Base-by-base conservation (phyloP, 2,329 filamentous ascomycete genomes). In the Pezicula rhizophila region DNA sequence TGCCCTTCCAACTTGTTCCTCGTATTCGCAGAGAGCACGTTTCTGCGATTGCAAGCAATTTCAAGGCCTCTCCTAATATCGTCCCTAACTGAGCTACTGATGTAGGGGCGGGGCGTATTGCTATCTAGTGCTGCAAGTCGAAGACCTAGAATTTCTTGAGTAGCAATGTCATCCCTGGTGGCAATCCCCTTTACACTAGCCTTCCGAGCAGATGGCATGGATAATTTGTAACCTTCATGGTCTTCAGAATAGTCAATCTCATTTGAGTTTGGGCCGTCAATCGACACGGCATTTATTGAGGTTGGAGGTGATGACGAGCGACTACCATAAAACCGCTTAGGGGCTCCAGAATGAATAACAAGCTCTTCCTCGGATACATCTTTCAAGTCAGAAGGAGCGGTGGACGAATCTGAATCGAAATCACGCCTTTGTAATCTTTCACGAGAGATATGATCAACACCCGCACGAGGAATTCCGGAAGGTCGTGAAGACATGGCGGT, bases 1-100 rank as follows among this genome's bases (percentile, higher is more conserved):
- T 18, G 14, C n/a, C 34, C 34, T 18, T 37, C 8, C 15, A 48
- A 37, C 7, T 41, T 14, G n/a, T 31, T 43, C 25, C 25, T 33
- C 17, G 20, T 46, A 35, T 31, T 40, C 17, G 45, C 12, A 15
- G 34, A 46, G 26, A 41, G 25, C 25, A 40, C 15, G 14, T 31
- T 23, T 25, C 17, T 23, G 38, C n/a, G 47, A 11, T 14, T n/a
- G 17, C 33, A 34, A n/a, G 35, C 28, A 18, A 39, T 39, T 34
- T 53, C 46, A 5, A 50, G 42, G 4, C 52, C 52, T 34, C 43
- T 47, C 17, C 31, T 46, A n/a, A 55, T 49, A 12, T 42, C 37
- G 26, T 49, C 44, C 31, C 46, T 33, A 12, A 31, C 34, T 5
- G 8, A 15, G 11, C 33, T 18, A 31, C 47, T 43, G 14, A 55